Evolutionary conservation across 208 protist genomes (phyloP).

Genomic region (Trypanosomatidae sp.): DNA sequence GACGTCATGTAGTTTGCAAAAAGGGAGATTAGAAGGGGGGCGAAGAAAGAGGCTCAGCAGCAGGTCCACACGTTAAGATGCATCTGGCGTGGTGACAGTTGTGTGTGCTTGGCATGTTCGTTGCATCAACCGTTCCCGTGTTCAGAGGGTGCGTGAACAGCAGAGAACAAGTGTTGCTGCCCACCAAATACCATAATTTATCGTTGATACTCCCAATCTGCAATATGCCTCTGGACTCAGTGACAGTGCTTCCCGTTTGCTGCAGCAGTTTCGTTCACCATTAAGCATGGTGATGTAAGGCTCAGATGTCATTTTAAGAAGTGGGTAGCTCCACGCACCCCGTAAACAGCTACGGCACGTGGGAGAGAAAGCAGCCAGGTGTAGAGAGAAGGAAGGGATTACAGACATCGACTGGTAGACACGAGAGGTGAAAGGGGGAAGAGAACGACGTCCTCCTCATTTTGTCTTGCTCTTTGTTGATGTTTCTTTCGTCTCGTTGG

Average conservation of each 20-base stretch:
- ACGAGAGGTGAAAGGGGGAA: background rate
- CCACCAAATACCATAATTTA: background rate
- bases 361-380: background rate
- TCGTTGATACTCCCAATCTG: background rate
- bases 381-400: background rate
- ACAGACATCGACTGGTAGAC: background rate
- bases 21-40: background rate
- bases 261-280: background rate
- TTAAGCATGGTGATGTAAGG: no score
- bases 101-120: background rate
- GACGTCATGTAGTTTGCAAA: background rate
- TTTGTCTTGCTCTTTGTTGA: no score
- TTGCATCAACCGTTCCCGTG: no score
- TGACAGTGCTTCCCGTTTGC: background rate
- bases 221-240: background rate
- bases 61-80: background rate
- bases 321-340: background rate
- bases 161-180: no score
- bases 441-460: no score
- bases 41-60: background rate
- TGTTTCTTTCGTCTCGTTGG: no score
- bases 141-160: background rate
- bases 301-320: background rate
- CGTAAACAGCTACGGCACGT: background rate
- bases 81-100: no score